A percentile compares a stretch with the other conserved stretches of the same genome.
Conservation (phyloP, 257 asterid genomes). For the Solanum appendiculatum region DNA sequence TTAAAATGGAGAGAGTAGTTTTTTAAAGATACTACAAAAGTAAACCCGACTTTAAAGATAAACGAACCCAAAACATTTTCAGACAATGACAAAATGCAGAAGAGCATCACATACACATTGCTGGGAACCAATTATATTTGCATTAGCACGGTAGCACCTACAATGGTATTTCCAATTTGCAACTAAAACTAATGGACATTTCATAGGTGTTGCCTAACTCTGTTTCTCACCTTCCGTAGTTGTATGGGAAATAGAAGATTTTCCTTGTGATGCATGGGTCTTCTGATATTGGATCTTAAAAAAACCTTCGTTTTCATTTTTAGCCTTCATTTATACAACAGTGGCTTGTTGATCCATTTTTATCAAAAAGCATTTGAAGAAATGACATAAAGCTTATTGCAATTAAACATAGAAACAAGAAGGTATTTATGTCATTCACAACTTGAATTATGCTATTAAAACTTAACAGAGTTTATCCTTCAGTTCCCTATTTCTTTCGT, state of each 20-base stretch:
- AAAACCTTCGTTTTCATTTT: background rate
- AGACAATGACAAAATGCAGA: background rate
- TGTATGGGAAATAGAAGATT: background rate
- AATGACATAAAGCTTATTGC: background rate
- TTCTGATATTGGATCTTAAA: background rate
- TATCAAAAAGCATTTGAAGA: background rate
- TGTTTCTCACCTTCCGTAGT: background rate
- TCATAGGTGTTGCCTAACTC: background rate
- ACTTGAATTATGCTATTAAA: background rate
- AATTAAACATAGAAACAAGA: background rate
- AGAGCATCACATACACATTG: background rate
- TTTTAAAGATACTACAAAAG: background rate
- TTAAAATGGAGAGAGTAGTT: background rate
- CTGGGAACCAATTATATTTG: background rate
- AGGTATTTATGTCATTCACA: background rate
- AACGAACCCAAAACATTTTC: background rate
- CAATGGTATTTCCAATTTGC: background rate
- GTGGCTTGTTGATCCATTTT: background rate
- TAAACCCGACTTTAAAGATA: background rate
- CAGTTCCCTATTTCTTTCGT: background rate
- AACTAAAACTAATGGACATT: background rate
- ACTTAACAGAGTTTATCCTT: background rate
- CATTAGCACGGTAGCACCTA: background rate
- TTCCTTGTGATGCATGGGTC: background rate
- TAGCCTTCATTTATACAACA: background rate